A percentile compares a stretch with the other conserved stretches of the same genome.
Conservation (phyloP, 1,139 yeast species). For the Taphrina populina region DNA sequence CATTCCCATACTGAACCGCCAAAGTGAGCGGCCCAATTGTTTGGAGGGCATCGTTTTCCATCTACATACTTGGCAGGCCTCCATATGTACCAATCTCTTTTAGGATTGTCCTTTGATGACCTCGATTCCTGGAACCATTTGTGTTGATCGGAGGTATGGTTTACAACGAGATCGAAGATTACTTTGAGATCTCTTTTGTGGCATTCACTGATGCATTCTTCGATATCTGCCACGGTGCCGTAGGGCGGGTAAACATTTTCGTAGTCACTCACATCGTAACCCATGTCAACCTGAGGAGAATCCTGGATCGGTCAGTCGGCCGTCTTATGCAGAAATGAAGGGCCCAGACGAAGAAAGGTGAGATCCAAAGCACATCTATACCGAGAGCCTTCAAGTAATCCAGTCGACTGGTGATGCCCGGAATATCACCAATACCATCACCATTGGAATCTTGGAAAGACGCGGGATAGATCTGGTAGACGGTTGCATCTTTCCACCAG, state of each 20-base stretch:
- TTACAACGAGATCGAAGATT: constrained; percentile 58
- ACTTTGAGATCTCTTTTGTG: constrained; percentile 56
- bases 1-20: constrained; percentile 59
- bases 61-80: constrained; percentile 50
- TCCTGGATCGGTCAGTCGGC: constrained; percentile 52
- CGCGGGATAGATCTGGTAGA: constrained; percentile 62
- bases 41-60: constrained; percentile 57
- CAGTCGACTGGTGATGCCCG: constrained; percentile 55
- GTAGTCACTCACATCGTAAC: constrained; percentile 60
- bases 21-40: constrained; percentile 56
- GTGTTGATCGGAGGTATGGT: constrained; percentile 59
- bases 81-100: constrained; percentile 66
- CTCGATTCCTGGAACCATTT: constrained; percentile 60
- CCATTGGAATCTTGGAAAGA: constrained; percentile 59
- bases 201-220: constrained; percentile 51
- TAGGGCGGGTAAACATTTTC: constrained; percentile 54
- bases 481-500: constrained; percentile 62
- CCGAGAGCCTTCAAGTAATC: constrained; percentile 57
- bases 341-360: constrained; percentile 38
- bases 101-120: constrained; percentile 54
- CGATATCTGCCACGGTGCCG: constrained; percentile 57
- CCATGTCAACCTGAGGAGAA: constrained; percentile 64
- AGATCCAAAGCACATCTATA: constrained; percentile 57
- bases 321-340: neutral
- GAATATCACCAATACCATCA: constrained; percentile 59